Conservation (phyloP, 176 grass and related monocot genomes). For the Triticum monococcum region DNA sequence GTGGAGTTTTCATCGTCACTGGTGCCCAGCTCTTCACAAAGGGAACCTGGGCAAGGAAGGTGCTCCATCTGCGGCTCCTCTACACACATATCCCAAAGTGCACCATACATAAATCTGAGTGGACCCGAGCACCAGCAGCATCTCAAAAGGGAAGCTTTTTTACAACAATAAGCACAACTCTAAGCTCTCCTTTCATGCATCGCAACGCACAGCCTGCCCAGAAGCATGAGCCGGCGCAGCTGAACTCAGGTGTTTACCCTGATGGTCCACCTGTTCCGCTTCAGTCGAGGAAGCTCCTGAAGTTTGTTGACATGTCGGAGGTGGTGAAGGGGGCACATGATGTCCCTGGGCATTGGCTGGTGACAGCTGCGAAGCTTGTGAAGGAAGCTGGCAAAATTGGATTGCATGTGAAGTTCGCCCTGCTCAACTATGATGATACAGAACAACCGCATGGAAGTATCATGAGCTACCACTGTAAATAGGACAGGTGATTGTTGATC, state of each 20-base stretch:
- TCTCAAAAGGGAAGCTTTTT: slow-evolving; percentile 95
- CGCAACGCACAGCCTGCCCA: slow-evolving; percentile 25
- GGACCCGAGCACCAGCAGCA: slow-evolving; percentile 54
- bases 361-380: slow-evolving; percentile 61
- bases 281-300: slow-evolving; percentile 79
- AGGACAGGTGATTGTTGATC: not conserved
- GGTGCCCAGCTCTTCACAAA: slow-evolving; percentile 84
- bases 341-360: slow-evolving; percentile 86
- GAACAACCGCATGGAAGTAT: slow-evolving; percentile 14
- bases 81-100: slow-evolving; percentile 80
- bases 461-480: slow-evolving; percentile 14
- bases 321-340: slow-evolving; percentile 82
- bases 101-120: slow-evolving; percentile 68
- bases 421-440: slow-evolving; percentile 60
- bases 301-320: slow-evolving; percentile 92
- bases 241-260: slow-evolving; percentile 91
- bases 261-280: slow-evolving; percentile 87
- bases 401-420: slow-evolving; percentile 78
- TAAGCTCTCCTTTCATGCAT: slow-evolving; percentile 79
- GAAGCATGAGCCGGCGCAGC: slow-evolving; percentile 69
- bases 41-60: slow-evolving; percentile 86
- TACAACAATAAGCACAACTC: slow-evolving; percentile 76
- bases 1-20: slow-evolving; percentile 85
- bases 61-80: slow-evolving; percentile 75
- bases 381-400: slow-evolving; percentile 73